Conservation (phyloP, 257 asterid genomes). For the Gardenia jasminoides region DNA sequence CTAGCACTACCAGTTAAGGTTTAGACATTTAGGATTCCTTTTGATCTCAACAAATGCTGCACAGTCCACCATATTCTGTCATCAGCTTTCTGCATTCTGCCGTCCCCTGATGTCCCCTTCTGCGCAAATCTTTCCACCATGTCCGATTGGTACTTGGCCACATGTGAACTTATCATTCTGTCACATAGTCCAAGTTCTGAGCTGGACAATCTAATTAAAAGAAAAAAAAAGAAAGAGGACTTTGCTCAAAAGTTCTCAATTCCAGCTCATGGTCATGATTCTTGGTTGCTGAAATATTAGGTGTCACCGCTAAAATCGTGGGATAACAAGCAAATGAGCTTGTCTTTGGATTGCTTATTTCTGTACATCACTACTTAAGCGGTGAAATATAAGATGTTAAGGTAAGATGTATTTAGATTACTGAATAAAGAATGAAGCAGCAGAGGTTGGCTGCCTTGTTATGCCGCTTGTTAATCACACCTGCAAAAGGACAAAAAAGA, state of each 20-base stretch:
- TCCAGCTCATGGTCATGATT: not conserved
- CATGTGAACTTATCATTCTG: slow-evolving; percentile 8
- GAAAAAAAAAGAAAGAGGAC: not conserved
- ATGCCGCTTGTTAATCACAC: not conserved
- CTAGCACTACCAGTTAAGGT: not conserved
- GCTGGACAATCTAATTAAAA: slow-evolving; percentile 7
- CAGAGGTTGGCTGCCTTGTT: not conserved
- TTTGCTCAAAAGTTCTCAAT: not conserved
- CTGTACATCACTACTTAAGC: not conserved
- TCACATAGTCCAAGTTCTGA: not conserved
- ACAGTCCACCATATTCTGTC: slow-evolving; percentile 7
- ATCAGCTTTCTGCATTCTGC: not conserved
- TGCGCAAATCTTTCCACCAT: not conserved
- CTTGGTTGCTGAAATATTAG: not conserved
- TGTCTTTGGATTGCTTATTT: not conserved
- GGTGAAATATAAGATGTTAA: not conserved
- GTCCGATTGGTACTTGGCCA: not conserved
- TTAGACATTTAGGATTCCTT: not conserved
- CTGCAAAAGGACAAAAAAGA: not conserved
- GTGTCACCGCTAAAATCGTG: not conserved
- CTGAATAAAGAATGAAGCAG: not conserved
- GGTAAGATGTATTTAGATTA: not conserved
- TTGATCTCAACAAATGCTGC: slow-evolving; percentile 7
- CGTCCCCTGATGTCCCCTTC: not conserved
- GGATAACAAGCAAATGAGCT: not conserved